Evolutionary conservation across 1,139 yeast genomes (phyloP), one percentile per base, ranked within the genome.

Genomic region (Yamadazyma triangularis): DNA sequence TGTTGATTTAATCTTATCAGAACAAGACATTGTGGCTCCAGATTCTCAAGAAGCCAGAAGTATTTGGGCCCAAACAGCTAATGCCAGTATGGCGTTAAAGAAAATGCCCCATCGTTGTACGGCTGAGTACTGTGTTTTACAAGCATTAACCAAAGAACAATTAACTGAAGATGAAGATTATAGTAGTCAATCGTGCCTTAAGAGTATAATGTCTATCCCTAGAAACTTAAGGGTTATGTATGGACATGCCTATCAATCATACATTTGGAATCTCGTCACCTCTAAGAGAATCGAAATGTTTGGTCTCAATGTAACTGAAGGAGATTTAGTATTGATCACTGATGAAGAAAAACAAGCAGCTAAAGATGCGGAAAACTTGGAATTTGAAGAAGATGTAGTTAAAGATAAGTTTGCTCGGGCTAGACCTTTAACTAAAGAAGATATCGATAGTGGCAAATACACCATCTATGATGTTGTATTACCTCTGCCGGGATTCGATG

Each of bases 201-300:
- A 76, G 43, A 91, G 94, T n/a, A 72, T 93, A 30, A 80, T 84
- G 82, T 76, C 89, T 36, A 84, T 93, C 44, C 98, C 98, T 25
- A 75, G 96, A 56, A 89, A 89, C 52, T 67, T 93, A 51, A 71
- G 96, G 50, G 77, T 88, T 40, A 91, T 93, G 94, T 93, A 93
- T 52, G 95, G 83, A 2, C 99, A 93, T 59, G 95, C 98, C 2
- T 93, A 93, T 53, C 98, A 93, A 59, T 87, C 96, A 40, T 91
- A 81, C 48, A 74, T 93, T 25, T 93, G 98, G 99, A 93, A 93
- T 51, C 54, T 70, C 35, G 95, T 82, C 14, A 93, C 89, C 0
- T 82, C 94, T 33, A 77, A 75, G 45, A 72, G 98, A 51, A 66
- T 88, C 31, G 77, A 75, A 45, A 53, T 79, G 35, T 81, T 71